Conservation (phyloP, 2,329 filamentous ascomycete species). For the Venturia carpophila region DNA sequence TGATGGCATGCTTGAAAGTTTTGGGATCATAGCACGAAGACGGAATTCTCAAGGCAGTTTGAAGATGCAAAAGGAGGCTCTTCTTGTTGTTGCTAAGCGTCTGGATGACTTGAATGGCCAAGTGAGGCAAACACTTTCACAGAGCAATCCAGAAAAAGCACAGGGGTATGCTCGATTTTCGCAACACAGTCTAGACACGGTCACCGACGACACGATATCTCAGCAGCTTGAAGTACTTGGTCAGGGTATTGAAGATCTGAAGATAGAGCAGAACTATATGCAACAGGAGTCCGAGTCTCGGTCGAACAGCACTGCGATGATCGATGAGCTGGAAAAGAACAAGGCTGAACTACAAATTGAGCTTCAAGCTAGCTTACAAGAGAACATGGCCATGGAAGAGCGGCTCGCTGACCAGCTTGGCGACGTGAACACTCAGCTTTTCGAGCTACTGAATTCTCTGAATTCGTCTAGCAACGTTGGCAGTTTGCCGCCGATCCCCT, state of each 20-base stretch:
- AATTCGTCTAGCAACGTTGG: not conserved
- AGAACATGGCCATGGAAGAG: slow-evolving; percentile 18
- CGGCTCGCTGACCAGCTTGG: slow-evolving; percentile 31
- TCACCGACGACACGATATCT: not conserved
- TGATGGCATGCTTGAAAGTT: slow-evolving; percentile 39
- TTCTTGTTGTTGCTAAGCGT: slow-evolving; percentile 46
- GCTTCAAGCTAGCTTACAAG: slow-evolving; percentile 18
- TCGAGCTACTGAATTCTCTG: slow-evolving; percentile 32
- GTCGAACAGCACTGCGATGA: not conserved
- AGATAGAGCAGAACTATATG: slow-evolving; percentile 14
- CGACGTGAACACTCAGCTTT: slow-evolving; percentile 55
- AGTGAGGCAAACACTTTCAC: slow-evolving; percentile 58
- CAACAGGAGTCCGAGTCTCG: slow-evolving; percentile 4
- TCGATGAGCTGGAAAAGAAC: not conserved
- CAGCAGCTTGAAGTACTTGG: slow-evolving; percentile 65
- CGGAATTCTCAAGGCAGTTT: slow-evolving; percentile 21
- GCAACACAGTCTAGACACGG: not conserved
- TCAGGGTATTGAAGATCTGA: slow-evolving; percentile 43
- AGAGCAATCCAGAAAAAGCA: slow-evolving; percentile 49
- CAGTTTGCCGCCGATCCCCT: slow-evolving; percentile 5
- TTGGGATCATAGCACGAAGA: slow-evolving; percentile 1
- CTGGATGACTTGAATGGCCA: slow-evolving; percentile 61
- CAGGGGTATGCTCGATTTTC: not conserved
- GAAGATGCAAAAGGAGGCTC: slow-evolving; percentile 21
- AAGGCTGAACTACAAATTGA: slow-evolving; percentile 14